Base-by-base conservation (phyloP, 2,329 filamentous ascomycete species). In the Beauveria rudraprayagi region DNA sequence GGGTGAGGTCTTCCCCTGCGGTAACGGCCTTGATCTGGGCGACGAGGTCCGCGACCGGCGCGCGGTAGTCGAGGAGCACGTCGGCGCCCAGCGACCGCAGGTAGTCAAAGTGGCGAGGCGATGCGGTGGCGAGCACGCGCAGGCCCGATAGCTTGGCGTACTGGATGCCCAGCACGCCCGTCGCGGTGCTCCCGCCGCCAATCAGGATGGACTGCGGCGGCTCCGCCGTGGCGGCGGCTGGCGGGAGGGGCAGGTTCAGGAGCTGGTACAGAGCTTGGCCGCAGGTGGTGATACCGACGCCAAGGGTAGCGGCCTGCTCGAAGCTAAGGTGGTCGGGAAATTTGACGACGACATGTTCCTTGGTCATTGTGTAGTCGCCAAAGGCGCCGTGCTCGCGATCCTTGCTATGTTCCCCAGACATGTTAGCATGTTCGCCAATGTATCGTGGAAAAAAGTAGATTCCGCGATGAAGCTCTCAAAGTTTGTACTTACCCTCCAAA, bases 181-280 rank as follows among this genome's bases (percentile, higher is more conserved):
- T 83, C 2, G 81, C 82, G 10, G 79, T 85, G 69, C 80, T 80
- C 17, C 76, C 77, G 47, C 77, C 78, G 59, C 80, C 78, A 63
- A 79, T 77, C 24, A 80, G 65, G 46, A 80, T 65, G 0, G 76
- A 10, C 37, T 46, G 57, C 19, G 16, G 43, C 17, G 71, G 47
- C 73, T 67, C 44, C 73, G 67, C 10, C 74, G 69, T n/a, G n/a
- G n/a, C 59, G 6, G 77, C 72, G 9, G 67, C 60, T 22, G 66
- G 71, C 1, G 84, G 84, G 3, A 83, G 69, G 0, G 77, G 74
- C 0, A 82, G 73, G 56, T 70, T 59, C 1, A 83, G 71, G 5
- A 68, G 67, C 62, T 79, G 75, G 69, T 80, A 82, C 5, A 83
- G 71, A 0, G 73, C 76, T 70, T 80, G 78, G 30, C 71, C 77